phyloP scores from a whole-genome alignment of 352 stramenopile genomes.

The Phytophthora cactorum region DNA sequence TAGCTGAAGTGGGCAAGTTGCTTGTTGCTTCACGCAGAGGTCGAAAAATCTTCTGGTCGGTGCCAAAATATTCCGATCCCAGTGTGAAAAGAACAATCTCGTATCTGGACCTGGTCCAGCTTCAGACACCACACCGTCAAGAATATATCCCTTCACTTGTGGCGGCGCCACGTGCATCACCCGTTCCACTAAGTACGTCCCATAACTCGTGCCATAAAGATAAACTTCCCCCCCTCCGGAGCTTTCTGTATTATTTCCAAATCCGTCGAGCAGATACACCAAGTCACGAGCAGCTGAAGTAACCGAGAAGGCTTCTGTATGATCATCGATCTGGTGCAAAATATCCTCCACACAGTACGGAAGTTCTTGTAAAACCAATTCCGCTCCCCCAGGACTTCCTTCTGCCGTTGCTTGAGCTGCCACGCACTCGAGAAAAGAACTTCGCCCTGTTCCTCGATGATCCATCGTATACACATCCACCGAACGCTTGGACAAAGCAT shows the following conservation, averaged over 20 bases:
- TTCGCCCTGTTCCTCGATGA: slow-evolving; percentile 50
- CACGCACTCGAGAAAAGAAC: slow-evolving; percentile 40
- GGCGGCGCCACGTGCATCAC: slow-evolving; percentile 52
- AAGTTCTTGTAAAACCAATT: slow-evolving; percentile 26
- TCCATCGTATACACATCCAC: slow-evolving; percentile 62
- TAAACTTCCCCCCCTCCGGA: slow-evolving; percentile 30
- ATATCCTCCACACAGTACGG: slow-evolving; percentile 36
- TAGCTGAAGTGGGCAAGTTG: slow-evolving; percentile 35
- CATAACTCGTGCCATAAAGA: slow-evolving; percentile 40
- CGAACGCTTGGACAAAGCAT: slow-evolving; percentile 34
- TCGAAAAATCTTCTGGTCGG: slow-evolving; percentile 37
- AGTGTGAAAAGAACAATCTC: slow-evolving; percentile 40
- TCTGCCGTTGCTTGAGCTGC: slow-evolving; percentile 38
- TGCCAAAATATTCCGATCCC: slow-evolving; percentile 39
- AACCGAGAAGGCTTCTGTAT: slow-evolving; percentile 45
- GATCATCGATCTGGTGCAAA: slow-evolving; percentile 29
- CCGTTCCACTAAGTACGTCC: slow-evolving; percentile 51
- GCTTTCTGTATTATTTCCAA: slow-evolving; percentile 23
- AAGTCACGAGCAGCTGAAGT: slow-evolving; percentile 58
- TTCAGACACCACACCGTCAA: slow-evolving; percentile 52
- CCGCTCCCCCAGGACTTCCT: slow-evolving; percentile 15
- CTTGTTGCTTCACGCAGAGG: slow-evolving; percentile 21
- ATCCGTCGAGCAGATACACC: slow-evolving; percentile 16
- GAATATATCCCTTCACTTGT: slow-evolving; percentile 51
- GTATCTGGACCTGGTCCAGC: slow-evolving; percentile 26